phyloP scores from a whole-genome alignment of 257 asterid species.

The Jaltomata sinuosa region DNA sequence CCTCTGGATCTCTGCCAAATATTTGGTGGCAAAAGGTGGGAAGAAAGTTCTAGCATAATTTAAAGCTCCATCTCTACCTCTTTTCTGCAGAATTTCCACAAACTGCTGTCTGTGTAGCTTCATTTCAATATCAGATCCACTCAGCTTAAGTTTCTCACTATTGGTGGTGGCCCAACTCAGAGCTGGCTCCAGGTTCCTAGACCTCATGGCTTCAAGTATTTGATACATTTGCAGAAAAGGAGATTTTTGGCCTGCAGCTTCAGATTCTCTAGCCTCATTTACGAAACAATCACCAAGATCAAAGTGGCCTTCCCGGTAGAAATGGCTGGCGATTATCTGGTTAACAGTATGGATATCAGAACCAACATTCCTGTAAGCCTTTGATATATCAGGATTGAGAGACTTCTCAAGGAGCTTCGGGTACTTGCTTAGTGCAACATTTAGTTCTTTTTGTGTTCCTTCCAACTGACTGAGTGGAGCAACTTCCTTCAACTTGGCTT shows the following conservation, averaged over 20 bases:
- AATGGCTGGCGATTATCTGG: conserved; percentile 78
- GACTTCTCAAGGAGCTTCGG: conserved; percentile 73
- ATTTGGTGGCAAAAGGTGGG: conserved; percentile 53
- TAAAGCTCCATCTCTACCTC: conserved; percentile 65
- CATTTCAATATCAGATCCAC: conserved; percentile 65
- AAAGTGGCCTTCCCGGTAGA: conserved; percentile 74
- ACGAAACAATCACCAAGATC: conserved; percentile 73
- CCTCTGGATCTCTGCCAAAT: conserved; percentile 68
- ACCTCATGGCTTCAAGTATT: conserved; percentile 67
- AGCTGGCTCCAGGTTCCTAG: conserved; percentile 69
- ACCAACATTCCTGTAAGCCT: conserved; percentile 74
- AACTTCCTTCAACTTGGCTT: conserved; percentile 56
- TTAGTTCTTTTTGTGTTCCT: conserved; percentile 68
- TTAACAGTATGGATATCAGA: conserved; percentile 55
- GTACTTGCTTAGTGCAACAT: conserved; percentile 69
- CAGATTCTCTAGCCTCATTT: conserved; percentile 48
- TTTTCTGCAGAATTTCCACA: conserved; percentile 65
- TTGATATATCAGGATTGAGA: conserved; percentile 75
- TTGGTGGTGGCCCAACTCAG: conserved; percentile 64
- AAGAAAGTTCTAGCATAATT: conserved; percentile 54
- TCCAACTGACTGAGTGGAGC: conserved; percentile 74
- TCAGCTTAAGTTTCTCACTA: conserved; percentile 43
- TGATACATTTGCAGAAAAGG: conserved; percentile 61
- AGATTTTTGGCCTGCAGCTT: conserved; percentile 40
- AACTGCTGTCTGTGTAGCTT: conserved; percentile 76